Base-by-base conservation (phyloP, 176 grass and related monocot genomes). In the Oryza australiensis region DNA sequence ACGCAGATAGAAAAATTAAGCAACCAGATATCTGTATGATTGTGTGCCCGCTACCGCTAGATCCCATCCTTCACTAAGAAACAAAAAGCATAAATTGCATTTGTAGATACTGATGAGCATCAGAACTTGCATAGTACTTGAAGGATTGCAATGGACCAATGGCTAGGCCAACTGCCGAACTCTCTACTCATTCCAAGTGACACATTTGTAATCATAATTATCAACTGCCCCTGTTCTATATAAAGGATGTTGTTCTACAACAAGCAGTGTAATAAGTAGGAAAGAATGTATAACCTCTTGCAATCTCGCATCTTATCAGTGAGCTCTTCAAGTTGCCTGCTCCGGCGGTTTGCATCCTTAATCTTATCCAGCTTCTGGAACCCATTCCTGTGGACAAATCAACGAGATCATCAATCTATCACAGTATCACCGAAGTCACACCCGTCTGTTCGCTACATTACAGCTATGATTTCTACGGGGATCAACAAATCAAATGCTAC, bases 281-380 rank as follows among this genome's bases (percentile, higher is more conserved):
- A 64, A 32, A 86, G 41, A 65, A 15, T 3, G 26, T 16, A 30
- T 26, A 72, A 98, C 95, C 92, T 94, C 82, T 98, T 98, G 88
- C 95, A 98, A 3, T 98, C 90, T 46, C 95, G 88, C 95, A 98
- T 94, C 89, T 98, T 94, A 16, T 93, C 95, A 2, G 95, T 94
- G 18, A 98, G 92, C 70, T 94, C 95, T 80, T 98, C 92, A 13
- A 98, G 88, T 76, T 91, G 95, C 70, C 95, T 87, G 82, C 90
- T 93, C 64, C 92, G 82, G 67, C 95, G 83, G 85, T 66, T 98
- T 11, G 95, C 70, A 41, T 98, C 95, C 85, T 98, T 98, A 84
- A 98, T 94, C 88, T 94, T 98, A 53, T 98, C 95, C 75, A 98
- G 81, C 84, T 94, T 98, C 72, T 98, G 92, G 82, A 98, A 98